Percentiles rank a stretch among this genome's conserved stretches.
Evolutionary conservation across 2,329 filamentous ascomycete species (phyloP).

Genomic region (Phyllosticta citribraziliensis): DNA sequence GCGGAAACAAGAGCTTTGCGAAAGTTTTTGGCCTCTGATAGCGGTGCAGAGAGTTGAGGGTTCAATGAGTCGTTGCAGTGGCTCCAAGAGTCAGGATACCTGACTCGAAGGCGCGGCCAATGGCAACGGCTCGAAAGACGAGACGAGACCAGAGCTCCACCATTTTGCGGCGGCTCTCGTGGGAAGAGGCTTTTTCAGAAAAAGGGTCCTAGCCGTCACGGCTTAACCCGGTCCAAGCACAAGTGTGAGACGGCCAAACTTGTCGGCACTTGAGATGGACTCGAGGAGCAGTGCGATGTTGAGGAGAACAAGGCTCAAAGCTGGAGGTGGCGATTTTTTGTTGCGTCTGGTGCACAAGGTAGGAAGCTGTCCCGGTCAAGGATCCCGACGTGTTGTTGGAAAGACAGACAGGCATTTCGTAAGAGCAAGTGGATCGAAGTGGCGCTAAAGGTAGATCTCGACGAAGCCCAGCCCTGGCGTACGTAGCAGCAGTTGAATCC

Average conservation of each 20-base stretch:
- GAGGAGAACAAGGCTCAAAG: no score
- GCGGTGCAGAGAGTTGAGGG: not conserved
- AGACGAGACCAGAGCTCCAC: not conserved
- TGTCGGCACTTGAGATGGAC: no score
- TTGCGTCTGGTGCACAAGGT: no score
- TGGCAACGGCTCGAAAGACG: not conserved
- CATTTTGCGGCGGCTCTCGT: not conserved
- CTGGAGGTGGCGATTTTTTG: no score
- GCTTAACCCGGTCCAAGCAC: not conserved
- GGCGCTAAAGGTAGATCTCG: no score
- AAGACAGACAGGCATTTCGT: no score
- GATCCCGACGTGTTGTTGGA: no score
- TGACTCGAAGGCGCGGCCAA: not conserved
- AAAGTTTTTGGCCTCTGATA: not conserved
- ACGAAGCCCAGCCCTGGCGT: no score
- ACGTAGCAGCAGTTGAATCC: no score
- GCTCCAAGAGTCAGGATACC: not conserved
- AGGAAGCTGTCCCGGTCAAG: no score
- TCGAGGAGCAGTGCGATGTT: no score
- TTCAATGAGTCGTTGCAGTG: not conserved
- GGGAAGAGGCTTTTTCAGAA: not conserved
- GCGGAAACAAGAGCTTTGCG: not conserved
- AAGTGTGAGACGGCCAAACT: not conserved
- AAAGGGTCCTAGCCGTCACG: not conserved
- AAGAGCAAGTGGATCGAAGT: no score